Evolutionary conservation across 257 asterid genomes (phyloP).

Genomic region (Solanum medicagineum): DNA sequence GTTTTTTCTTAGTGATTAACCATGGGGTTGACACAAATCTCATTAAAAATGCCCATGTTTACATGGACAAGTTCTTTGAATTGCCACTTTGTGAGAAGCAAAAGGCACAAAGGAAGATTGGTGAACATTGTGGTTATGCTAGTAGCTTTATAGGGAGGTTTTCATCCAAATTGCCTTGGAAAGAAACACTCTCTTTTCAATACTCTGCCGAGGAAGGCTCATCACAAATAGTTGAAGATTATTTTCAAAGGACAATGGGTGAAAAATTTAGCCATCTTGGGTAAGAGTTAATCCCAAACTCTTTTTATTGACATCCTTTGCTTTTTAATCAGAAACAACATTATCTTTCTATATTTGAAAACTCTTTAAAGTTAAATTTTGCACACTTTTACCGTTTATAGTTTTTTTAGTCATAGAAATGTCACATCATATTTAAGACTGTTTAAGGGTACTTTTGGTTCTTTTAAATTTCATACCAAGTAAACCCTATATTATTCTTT

Average conservation of each 20-base stretch:
- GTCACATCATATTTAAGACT: background rate
- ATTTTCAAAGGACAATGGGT: background rate
- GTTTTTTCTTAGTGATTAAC: background rate
- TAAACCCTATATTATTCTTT: background rate
- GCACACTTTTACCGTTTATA: too few species aligned
- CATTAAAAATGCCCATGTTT: background rate
- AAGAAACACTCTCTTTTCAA: constrained; percentile 1
- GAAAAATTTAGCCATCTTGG: background rate
- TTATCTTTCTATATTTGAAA: background rate
- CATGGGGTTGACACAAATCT: constrained; percentile 1
- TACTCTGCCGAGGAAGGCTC: background rate
- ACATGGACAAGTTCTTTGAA: background rate
- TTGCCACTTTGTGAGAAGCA: background rate
- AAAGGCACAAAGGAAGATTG: background rate
- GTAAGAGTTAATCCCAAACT: background rate
- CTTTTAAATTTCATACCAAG: background rate
- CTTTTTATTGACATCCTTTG: background rate
- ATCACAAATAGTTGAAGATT: background rate
- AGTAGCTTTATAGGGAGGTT: background rate
- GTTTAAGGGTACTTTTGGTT: background rate
- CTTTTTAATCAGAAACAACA: too few species aligned
- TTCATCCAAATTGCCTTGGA: background rate
- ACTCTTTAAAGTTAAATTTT: background rate
- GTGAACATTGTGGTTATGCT: constrained; percentile 1
- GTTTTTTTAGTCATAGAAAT: background rate